Evolutionary conservation across 2,329 filamentous ascomycete species (phyloP).

Genomic region (Fragosphaeria purpurea): DNA sequence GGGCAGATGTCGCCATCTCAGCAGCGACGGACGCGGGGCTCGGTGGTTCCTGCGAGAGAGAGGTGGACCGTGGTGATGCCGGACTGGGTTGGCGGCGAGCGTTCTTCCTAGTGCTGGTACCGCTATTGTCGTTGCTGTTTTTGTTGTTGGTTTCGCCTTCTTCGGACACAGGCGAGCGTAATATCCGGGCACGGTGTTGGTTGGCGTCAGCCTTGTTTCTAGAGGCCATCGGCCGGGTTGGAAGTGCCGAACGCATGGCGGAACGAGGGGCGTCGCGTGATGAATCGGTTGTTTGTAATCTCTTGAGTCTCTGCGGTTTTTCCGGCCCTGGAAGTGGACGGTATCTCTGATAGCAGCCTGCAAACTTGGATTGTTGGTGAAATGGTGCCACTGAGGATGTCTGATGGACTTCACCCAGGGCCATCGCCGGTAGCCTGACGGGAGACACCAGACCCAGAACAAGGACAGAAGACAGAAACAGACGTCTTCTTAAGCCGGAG

Average conservation of each 20-base stretch:
- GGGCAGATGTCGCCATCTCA: not conserved
- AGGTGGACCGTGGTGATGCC: not conserved
- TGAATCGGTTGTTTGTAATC: not conserved
- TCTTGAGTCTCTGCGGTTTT: not conserved
- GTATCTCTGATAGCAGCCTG: too few relatives aligned
- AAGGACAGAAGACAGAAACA: too few relatives aligned
- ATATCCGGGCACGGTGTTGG: constrained; percentile 6
- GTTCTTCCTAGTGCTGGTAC: too few relatives aligned
- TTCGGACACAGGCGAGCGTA: constrained; percentile 16
- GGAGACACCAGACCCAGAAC: not conserved
- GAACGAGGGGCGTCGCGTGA: not conserved
- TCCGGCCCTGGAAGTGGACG: too few relatives aligned
- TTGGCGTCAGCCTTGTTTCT: constrained; percentile 8
- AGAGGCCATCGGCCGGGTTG: constrained; percentile 15
- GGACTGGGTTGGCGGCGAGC: constrained; percentile 3
- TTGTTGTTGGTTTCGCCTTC: constrained; percentile 11
- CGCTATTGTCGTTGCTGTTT: not conserved
- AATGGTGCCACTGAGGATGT: constrained; percentile 12
- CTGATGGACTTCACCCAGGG: constrained; percentile 12
- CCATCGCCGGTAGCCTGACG: constrained; percentile 12
- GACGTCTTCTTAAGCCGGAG: too few relatives aligned
- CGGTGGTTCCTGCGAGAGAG: constrained; percentile 7
- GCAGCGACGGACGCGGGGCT: constrained; percentile 13
- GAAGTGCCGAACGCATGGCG: constrained; percentile 16
- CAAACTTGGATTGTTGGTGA: not conserved